Conservation (phyloP, 495 filamentous ascomycete species). For the Astrocystis sublimbata region DNA sequence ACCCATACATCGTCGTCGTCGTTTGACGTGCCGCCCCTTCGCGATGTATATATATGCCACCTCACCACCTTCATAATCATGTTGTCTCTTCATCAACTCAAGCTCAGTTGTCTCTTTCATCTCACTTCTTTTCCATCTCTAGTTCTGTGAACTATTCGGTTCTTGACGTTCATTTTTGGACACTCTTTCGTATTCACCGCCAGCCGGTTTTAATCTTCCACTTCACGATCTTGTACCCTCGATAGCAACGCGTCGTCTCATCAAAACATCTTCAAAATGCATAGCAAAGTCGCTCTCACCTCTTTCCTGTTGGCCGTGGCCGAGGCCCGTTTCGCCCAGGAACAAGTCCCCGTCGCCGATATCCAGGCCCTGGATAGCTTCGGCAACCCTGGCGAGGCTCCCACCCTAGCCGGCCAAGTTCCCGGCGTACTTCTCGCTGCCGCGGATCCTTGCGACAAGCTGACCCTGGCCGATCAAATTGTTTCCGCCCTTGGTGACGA, state of each 20-base stretch:
- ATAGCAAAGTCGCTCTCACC: conserved; percentile 44
- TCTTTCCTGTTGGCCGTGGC: conserved; percentile 47
- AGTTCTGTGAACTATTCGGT: conserved; percentile 51
- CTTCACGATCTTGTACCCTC: conserved; percentile 23
- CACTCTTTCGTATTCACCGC: conserved; percentile 38
- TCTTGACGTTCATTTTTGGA: conserved; percentile 29
- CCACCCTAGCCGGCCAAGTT: conserved; percentile 55
- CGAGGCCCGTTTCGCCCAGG: conserved; percentile 59
- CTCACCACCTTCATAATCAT: neutral
- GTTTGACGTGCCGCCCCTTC: conserved; percentile 1
- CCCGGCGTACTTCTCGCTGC: conserved; percentile 56
- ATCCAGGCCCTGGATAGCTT: conserved; percentile 49
- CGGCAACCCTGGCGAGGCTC: conserved; percentile 53
- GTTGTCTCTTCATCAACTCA: conserved; percentile 9
- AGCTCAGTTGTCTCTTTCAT: conserved; percentile 32
- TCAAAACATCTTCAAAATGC: conserved; percentile 41
- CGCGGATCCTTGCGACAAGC: conserved; percentile 62
- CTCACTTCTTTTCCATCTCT: conserved; percentile 25
- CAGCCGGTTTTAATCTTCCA: conserved; percentile 39
- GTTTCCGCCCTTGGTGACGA: conserved; percentile 55
- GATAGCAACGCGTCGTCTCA: conserved; percentile 18
- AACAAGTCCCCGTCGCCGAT: conserved; percentile 45
- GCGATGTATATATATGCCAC: conserved; percentile 9
- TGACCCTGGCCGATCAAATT: conserved; percentile 59
- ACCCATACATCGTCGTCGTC: conserved; percentile 12